Base-by-base conservation (phyloP, 345 rosid species). In the Citrus sp. region DNA sequence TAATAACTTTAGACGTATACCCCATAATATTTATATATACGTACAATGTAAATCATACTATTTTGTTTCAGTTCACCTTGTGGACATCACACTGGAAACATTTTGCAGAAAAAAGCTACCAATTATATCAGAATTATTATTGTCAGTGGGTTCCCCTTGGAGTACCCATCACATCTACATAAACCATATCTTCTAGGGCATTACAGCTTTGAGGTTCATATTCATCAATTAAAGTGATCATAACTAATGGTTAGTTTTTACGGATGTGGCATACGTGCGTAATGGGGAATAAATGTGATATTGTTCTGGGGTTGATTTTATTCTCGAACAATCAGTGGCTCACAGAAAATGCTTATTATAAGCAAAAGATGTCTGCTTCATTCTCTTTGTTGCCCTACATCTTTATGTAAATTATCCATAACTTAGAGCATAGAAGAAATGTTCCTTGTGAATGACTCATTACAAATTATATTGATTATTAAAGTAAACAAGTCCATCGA, bases 311-410 rank as follows among this genome's bases (percentile, higher is more conserved):
- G 56, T 30, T 64, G 19, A 30, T 64, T 7, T 32, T 73, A 73
- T 73, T 73, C 67, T 73, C 35, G 0, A 73, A 59, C 21, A 37
- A 63, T 32, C 3, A 62, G 24, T 49, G 70, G 70, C 30, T 74
- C 42, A 19, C 28, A 62, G 28, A 62, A 25, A 40, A 28, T 42
- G 60, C 77, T 62, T 63, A 74, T 40, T 19, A 3, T 62, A 9
- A 62, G 25, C 28, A 42, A 74, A 74, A 61, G 59, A 42, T 40
- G 58, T 28, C 58, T 40, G 69, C 37, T 74, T 62, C 30, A 63
- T 75, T 75, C 78, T 27, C 68, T 62, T 60, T 24, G 77, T 2
- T 25, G 56, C 77, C 77, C 63, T 32, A 55, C 30, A 18, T 46
- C 38, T 63, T 63, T 74, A 21, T 42, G 25, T 37, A 27, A 21